Evolutionary conservation across 768 basidiomycete species (phyloP).

Genomic region (Mycena leptocephala): DNA sequence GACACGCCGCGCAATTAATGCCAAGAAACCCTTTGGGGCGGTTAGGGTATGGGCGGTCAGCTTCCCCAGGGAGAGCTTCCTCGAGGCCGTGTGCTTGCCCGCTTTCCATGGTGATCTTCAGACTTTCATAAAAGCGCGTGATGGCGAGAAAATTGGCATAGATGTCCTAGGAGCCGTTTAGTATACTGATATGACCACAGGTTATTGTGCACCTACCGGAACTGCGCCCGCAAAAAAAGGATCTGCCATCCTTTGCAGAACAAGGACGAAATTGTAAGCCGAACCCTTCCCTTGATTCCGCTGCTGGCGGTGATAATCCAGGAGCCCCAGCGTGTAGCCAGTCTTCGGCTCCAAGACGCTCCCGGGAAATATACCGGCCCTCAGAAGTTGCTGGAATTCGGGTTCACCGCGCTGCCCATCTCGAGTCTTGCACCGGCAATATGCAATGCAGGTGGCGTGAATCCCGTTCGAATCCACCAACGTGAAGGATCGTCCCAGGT

Average conservation of each 20-base stretch:
- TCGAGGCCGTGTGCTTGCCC: slow-evolving; percentile 8
- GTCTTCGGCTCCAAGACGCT: slow-evolving; percentile 21
- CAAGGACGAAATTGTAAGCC: slow-evolving; percentile 22
- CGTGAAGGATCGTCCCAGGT: slow-evolving; percentile 4
- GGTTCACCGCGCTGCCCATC: not conserved
- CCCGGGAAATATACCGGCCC: slow-evolving; percentile 25
- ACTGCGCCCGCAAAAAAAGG: slow-evolving; percentile 9
- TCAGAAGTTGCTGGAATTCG: slow-evolving; percentile 20
- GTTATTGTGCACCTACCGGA: slow-evolving; percentile 27
- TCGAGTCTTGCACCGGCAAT: slow-evolving; percentile 18
- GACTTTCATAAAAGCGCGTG: slow-evolving; percentile 1
- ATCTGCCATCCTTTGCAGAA: slow-evolving; percentile 18
- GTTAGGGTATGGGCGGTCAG: slow-evolving; percentile 12
- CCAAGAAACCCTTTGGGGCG: not conserved
- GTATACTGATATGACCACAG: not conserved
- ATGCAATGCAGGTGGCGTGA: slow-evolving; percentile 25
- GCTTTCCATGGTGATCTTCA: slow-evolving; percentile 1
- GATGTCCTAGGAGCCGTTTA: slow-evolving; percentile 5
- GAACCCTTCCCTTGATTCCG: slow-evolving; percentile 23
- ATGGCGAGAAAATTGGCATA: slow-evolving; percentile 20
- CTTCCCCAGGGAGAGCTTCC: slow-evolving; percentile 1
- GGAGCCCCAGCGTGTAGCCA: slow-evolving; percentile 12
- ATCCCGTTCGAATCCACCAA: slow-evolving; percentile 31
- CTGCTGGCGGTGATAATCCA: slow-evolving; percentile 13
- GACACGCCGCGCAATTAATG: slow-evolving; percentile 4